A percentile compares a stretch with the other conserved stretches of the same genome.
phyloP scores from a whole-genome alignment of 371 early-diverging fungal species.

The Mucor sp. region DNA sequence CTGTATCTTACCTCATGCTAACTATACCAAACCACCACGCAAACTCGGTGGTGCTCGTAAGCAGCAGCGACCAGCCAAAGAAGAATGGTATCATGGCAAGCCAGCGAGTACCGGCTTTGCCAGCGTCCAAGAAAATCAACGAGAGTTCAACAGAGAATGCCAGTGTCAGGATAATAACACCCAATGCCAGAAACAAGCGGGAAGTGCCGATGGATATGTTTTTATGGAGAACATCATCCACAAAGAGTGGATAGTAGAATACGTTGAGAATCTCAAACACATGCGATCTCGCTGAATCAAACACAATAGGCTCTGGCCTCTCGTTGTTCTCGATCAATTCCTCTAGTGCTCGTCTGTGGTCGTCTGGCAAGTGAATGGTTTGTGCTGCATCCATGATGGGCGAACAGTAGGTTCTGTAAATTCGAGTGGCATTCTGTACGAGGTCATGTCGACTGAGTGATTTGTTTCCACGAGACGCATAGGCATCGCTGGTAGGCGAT shows the following conservation, averaged over 20 bases:
- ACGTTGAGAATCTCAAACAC: slow-evolving; percentile 54
- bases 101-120: slow-evolving; percentile 31
- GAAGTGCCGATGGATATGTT: slow-evolving; percentile 31
- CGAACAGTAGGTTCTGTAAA: slow-evolving; percentile 47
- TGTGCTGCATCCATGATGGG: slow-evolving; percentile 39
- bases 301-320: slow-evolving; percentile 50
- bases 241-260: slow-evolving; percentile 51
- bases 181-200: slow-evolving; percentile 24
- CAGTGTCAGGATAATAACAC: slow-evolving; percentile 33
- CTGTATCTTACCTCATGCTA: slow-evolving; percentile 36
- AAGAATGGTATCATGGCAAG: slow-evolving; percentile 43
- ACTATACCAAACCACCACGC: slow-evolving; percentile 49
- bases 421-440: slow-evolving; percentile 46
- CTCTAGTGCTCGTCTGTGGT: slow-evolving; percentile 45
- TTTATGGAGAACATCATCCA: slow-evolving; percentile 40
- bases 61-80: slow-evolving; percentile 38
- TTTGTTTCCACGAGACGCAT: slow-evolving; percentile 38
- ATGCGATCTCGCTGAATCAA: slow-evolving; percentile 47
- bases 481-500: slow-evolving; percentile 9
- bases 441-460: slow-evolving; percentile 39
- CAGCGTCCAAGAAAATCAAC: slow-evolving; percentile 38
- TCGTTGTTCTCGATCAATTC: slow-evolving; percentile 42
- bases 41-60: slow-evolving; percentile 43
- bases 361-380: slow-evolving; percentile 47
- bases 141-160: slow-evolving; percentile 44